Evolutionary conservation across 176 grass and related monocot species (phyloP).

Genomic region (Chrysopogon serrulatus): DNA sequence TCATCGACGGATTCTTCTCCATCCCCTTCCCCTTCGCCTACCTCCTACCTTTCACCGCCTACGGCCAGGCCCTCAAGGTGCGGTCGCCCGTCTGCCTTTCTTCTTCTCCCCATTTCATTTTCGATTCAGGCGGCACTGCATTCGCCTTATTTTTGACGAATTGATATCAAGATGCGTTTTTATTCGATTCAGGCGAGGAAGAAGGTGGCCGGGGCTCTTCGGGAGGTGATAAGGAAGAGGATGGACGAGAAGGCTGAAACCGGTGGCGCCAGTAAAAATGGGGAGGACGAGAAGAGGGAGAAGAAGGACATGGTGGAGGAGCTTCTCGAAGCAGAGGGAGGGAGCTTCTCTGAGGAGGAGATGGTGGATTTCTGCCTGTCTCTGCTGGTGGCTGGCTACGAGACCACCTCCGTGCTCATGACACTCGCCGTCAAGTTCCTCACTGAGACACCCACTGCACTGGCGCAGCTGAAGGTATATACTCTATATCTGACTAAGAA

Average conservation of each 20-base stretch:
- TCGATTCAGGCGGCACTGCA: not conserved
- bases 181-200: not conserved
- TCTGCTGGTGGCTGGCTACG: constrained; percentile 82
- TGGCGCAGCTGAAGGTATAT: constrained; percentile 63
- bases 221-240: too few relatives aligned
- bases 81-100: not conserved
- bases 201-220: too few relatives aligned
- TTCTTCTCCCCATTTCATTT: not conserved
- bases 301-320: constrained; percentile 93
- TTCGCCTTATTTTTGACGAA: not conserved
- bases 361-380: constrained; percentile 92
- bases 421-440: constrained; percentile 93
- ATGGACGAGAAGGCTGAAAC: too few relatives aligned
- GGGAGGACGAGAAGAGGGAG: not conserved
- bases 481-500: not conserved
- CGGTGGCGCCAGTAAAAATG: not conserved
- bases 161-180: not conserved
- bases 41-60: constrained; percentile 86
- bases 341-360: constrained; percentile 80
- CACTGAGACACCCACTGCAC: constrained; percentile 64
- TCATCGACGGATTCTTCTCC: constrained; percentile 97
- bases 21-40: constrained; percentile 74
- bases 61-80: constrained; percentile 93
- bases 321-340: constrained; percentile 66
- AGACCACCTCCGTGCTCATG: constrained; percentile 93